Conservation (phyloP, 169 alveolate genomes). For the Plasmodium inui region DNA sequence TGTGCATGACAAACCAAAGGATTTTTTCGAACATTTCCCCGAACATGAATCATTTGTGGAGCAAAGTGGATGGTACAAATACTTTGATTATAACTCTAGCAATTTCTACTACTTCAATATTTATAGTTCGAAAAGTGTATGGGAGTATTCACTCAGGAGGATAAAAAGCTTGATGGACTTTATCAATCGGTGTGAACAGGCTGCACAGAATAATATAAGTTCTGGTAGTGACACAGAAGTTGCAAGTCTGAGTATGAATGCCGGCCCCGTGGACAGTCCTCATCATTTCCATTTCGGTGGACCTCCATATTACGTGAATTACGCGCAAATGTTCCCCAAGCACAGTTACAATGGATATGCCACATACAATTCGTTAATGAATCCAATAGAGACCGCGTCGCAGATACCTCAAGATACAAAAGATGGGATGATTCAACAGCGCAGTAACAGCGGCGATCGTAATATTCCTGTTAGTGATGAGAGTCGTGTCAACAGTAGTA, state of each 20-base stretch:
- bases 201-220: not conserved
- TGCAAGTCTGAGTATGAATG: not conserved
- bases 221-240: not conserved
- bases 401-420: not conserved
- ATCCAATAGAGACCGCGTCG: not conserved
- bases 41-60: slow-evolving; percentile 49
- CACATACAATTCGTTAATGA: slow-evolving; percentile 9
- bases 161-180: slow-evolving; percentile 10
- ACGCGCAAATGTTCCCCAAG: not conserved
- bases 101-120: slow-evolving; percentile 59
- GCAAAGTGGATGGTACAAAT: slow-evolving; percentile 70
- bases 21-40: slow-evolving; percentile 23
- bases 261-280: not conserved
- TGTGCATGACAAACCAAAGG: slow-evolving; percentile 28
- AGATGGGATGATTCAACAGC: not conserved
- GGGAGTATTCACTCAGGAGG: slow-evolving; percentile 44
- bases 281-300: not conserved
- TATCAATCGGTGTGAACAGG: slow-evolving; percentile 21
- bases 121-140: slow-evolving; percentile 35
- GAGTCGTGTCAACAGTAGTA: not conserved
- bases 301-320: not conserved
- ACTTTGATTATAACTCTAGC: slow-evolving; percentile 56
- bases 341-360: not conserved
- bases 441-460: not conserved
- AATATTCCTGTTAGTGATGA: not conserved